Percentiles rank a stretch among this genome's conserved stretches.
phyloP scores from a whole-genome alignment of 2,329 filamentous ascomycete species.

The Metarhizium rileyi region DNA sequence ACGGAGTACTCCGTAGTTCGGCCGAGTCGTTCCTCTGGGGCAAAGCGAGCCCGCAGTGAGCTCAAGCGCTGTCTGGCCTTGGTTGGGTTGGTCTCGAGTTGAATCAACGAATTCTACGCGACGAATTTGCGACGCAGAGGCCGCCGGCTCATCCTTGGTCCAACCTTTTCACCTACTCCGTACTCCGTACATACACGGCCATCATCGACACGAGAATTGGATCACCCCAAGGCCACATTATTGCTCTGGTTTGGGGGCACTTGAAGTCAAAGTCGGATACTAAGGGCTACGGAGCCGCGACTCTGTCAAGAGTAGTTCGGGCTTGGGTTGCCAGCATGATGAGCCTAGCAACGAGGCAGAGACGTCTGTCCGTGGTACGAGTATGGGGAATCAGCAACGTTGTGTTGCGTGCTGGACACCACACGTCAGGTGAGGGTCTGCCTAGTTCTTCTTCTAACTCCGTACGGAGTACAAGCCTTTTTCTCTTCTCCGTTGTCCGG shows the following conservation, averaged over 20 bases:
- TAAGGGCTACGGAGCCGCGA: background rate
- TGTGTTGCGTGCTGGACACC: background rate
- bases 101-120: too few relatives aligned
- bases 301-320: background rate
- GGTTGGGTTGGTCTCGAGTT: too few relatives aligned
- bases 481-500: background rate
- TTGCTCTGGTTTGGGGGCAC: constrained; percentile 50
- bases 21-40: background rate
- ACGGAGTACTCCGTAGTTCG: background rate
- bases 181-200: too few relatives aligned
- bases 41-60: too few relatives aligned
- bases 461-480: background rate
- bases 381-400: background rate
- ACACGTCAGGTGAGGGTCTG: background rate
- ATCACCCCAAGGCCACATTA: too few relatives aligned
- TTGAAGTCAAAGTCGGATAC: background rate
- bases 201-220: too few relatives aligned
- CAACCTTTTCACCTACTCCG: too few relatives aligned
- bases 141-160: too few relatives aligned
- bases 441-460: too few relatives aligned
- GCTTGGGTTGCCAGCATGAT: background rate
- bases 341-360: background rate
- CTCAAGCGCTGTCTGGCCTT: too few relatives aligned
- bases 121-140: too few relatives aligned
- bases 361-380: background rate